Evolutionary conservation across 768 basidiomycete species (phyloP), one percentile per base, ranked within the genome.

Genomic region (Termitomyces eurrhizus): DNA sequence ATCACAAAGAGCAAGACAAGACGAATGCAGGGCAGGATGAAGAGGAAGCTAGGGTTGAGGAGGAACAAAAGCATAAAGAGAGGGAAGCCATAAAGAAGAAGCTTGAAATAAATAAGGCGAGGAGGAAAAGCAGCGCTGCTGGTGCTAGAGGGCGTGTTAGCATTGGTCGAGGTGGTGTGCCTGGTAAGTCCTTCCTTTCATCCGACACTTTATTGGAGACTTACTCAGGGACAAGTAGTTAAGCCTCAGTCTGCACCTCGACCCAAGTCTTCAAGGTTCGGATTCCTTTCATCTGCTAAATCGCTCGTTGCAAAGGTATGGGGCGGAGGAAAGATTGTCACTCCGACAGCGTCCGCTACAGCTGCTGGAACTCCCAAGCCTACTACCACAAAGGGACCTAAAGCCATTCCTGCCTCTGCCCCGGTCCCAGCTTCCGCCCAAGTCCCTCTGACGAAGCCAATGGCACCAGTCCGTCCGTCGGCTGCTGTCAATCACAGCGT

Each of bases 271-370:
- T 77, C 84, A 4, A 82, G 84, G 41, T 85, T 90, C 60, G 90
- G 88, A 1, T 90, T 92, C 75, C 71, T 92, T 7, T 80, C 86
- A 24, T 85, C 80, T 18, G 86, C 90, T 8, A 92, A 90, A 69
- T 82, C 83, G 0, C 74, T 92, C 3, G 89, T 92, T 4, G 77
- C 80, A 65, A 89, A 81, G 63, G 88, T 92, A 1, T 92, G 89
- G 89, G 85, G 84, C 65, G 78, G 87, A 64, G 83, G 77, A 8
- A 80, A 78, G 65, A 45, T 70, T 11, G 58, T 3, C 8, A 18
- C n/a, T 44, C 8, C n/a, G n/a, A n/a, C 73, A 32, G 13, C 54
- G 35, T 3, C 29, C 3, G 49, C 33, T n/a, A 35, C 32, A n/a
- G n/a, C 39, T 16, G 42, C 5, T 18, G 29, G 53, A 29, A 13